A percentile compares a stretch with the other conserved stretches of the same genome.
These are phyloP conservation scores for Albatrellus sp. DNA, from an alignment of 1,284 basidiomycete species.

Conservation along the genomic window DNA sequence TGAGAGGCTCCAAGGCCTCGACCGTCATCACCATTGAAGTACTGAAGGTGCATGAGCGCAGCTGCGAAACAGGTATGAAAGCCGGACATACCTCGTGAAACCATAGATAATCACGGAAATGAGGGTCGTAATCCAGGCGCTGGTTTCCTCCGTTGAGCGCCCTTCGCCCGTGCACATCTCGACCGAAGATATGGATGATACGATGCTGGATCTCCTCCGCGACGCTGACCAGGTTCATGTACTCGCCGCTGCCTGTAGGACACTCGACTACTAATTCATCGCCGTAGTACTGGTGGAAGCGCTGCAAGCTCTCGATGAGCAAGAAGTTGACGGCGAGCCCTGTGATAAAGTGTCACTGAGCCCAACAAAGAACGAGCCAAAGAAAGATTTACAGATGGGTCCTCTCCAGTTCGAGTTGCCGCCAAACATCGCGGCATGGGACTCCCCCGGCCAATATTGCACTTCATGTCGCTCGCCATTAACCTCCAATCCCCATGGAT, in stretches of 20 bases:
- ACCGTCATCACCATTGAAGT: constrained; percentile 91
- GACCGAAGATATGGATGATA: constrained; percentile 91
- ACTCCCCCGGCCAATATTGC: constrained; percentile 96
- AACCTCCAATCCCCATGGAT: constrained; percentile 92
- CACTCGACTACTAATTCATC: constrained; percentile 87
- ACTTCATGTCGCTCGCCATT: constrained; percentile 88
- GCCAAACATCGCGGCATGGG: constrained; percentile 95
- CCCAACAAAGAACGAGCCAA: background rate
- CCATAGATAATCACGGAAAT: constrained; percentile 93
- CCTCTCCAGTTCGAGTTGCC: constrained; percentile 97
- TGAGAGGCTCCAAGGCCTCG: constrained; percentile 91
- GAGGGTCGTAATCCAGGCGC: constrained; percentile 84
- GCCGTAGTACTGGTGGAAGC: constrained; percentile 96
- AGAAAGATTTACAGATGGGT: constrained; percentile 45
- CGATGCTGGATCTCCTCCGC: constrained; percentile 97
- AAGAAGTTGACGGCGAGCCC: constrained; percentile 95
- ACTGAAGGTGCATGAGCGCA: constrained; percentile 31
- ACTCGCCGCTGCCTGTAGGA: constrained; percentile 89
- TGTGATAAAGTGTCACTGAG: constrained; percentile 13
- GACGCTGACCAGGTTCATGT: constrained; percentile 87
- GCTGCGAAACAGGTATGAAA: background rate
- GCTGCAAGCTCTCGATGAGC: constrained; percentile 85
- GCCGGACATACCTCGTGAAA: constrained; percentile 73
- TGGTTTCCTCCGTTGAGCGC: constrained; percentile 87
- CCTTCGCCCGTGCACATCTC: constrained; percentile 75